Evolutionary conservation across 805 yeast genomes (phyloP), one percentile per base, ranked within the genome.

Genomic region (Candida maesae): DNA sequence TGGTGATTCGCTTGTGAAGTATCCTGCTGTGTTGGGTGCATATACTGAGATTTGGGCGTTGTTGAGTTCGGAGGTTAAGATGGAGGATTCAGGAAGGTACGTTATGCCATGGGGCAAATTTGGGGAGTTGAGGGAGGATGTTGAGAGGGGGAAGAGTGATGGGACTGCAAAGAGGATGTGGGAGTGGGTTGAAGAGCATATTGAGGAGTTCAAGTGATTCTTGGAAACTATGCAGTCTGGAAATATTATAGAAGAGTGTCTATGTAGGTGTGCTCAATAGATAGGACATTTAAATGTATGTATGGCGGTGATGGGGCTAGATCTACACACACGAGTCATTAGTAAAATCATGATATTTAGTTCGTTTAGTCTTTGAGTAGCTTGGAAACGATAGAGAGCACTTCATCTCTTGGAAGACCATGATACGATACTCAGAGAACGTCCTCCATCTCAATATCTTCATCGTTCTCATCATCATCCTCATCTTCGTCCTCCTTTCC

Each of bases 361-460:
- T n/a, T n/a, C n/a, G n/a, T 25, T 25, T 25, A 6, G 11, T 8
- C n/a, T 8, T 25, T 25, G 6, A 9, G 28, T 6, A 10, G n/a
- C 12, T 25, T 36, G 19, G n/a, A 40, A 10, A 5, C 25, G 15
- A n/a, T n/a, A n/a, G n/a, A n/a, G n/a, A n/a, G n/a, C n/a, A n/a
- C n/a, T n/a, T n/a, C n/a, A n/a, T n/a, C n/a, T n/a, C 24, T 21
- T 21, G 24, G 10, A 21, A 8, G 24, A 5, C 28, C 10, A 25
- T 25, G 28, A 10, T 25, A 12, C 8, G n/a, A 25, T 9, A 13
- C 12, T 31, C 34, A 78, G 24, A 77, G 75, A 39, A 83, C 78
- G 60, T 83, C 89, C 56, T 82, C 90, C 89, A 84, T 80, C 49
- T 81, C 87, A 28, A 78, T 62, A 52, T 81, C 88, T 29, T 79